Evolutionary conservation across 2,329 filamentous ascomycete genomes (phyloP), one percentile per base, ranked within the genome.

Genomic region (Apiospora sp.): DNA sequence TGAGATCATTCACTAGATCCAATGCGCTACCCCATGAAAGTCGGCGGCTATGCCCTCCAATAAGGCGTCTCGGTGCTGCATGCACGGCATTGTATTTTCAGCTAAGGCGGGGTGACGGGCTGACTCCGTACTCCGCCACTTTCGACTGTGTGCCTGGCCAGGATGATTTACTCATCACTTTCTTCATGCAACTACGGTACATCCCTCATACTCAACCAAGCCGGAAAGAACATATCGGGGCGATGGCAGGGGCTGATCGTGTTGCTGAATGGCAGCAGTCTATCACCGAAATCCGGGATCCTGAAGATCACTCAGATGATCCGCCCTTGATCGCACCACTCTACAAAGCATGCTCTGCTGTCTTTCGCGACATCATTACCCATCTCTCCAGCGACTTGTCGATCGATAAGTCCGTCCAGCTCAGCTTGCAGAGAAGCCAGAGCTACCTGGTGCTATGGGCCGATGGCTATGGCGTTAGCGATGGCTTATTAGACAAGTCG

Each of bases 381-480:
- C 64, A 13, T 1, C 24, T 75, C 10, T 4, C 67, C 27, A 22
- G 61, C 16, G 54, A 72, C 41, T 44, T n/a, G 4, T 34, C 37
- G 22, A 49, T 67, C 44, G 49, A 71, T 12, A 51, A 48, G 19
- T 19, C 48, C 4, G 48, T 69, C 24, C 22, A 73, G 3, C 51
- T 73, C 61, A 75, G 58, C 27, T 69, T 75, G 30, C 49, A 74
- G 61, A 69, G 74, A n/a, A 71, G 69, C 54, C 71, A 72, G 30
- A 71, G 73, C 48, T 75, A 75, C 44, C 24, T 75, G 5, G 48
- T 72, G 13, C 44, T 75, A 7, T 75, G 74, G 74, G 74, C 73
- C 13, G 74, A 75, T 71, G 74, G 74, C 7, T 74, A 72, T 46
- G 73, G 67, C 16, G 72, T 75, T 58, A 43, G n/a, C 4, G 69